These are phyloP conservation scores for Penicillium herquei DNA, from an alignment of 495 filamentous ascomycete genomes.

Conservation along the genomic window DNA sequence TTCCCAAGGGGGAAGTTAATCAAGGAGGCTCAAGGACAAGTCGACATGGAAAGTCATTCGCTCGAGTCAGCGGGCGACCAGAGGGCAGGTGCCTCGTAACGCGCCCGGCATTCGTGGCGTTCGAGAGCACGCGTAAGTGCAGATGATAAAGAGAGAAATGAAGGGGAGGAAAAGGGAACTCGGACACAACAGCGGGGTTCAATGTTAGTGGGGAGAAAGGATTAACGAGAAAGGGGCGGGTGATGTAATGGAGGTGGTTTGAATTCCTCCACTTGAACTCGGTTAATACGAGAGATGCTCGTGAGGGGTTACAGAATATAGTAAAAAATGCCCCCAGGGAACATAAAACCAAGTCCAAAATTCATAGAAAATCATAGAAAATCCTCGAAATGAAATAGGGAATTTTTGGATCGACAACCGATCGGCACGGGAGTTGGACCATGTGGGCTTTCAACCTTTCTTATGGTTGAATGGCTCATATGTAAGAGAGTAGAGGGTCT, in stretches of 20 bases:
- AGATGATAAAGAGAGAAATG: constrained; percentile 15
- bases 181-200: constrained; percentile 18
- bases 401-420: constrained; percentile 15
- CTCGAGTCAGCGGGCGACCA: constrained; percentile 23
- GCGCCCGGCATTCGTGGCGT: constrained; percentile 37
- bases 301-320: neutral
- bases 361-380: neutral
- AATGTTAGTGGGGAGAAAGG: constrained; percentile 20
- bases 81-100: constrained; percentile 41
- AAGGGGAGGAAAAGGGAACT: neutral
- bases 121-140: constrained; percentile 26
- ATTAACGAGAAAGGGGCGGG: constrained; percentile 40
- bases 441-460: constrained; percentile 8
- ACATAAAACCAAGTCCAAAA: neutral
- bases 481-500: neutral
- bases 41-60: constrained; percentile 30
- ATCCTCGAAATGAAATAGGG: neutral
- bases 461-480: too few relatives aligned
- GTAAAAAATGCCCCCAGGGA: too few relatives aligned
- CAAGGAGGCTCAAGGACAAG: constrained; percentile 29
- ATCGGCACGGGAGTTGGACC: constrained; percentile 18
- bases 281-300: too few relatives aligned
- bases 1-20: constrained; percentile 2
- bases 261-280: neutral
- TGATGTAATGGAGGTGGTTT: constrained; percentile 20